Base-by-base conservation (phyloP, 495 filamentous ascomycete species). In the Oleoguttula mirabilis region DNA sequence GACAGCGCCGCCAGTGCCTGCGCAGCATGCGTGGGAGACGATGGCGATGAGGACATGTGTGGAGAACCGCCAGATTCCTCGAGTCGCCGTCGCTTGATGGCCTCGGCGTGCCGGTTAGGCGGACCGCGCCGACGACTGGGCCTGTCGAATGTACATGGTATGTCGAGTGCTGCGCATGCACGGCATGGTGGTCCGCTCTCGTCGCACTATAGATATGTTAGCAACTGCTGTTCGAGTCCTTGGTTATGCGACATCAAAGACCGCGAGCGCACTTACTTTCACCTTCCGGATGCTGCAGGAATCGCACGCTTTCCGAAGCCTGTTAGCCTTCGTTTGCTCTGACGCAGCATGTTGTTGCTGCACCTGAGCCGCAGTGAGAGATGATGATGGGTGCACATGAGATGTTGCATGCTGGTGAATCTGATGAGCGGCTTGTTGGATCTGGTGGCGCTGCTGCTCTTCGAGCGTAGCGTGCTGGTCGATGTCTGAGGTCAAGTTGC, bases 251-350 rank as follows among this genome's bases (percentile, higher is more conserved):
- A n/a, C n/a, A n/a, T n/a, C n/a, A 28, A 28, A 28, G 7, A 21
- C 32, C 16, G 8, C 32, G 32, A 7, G 32, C 32, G 7, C 7
- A 35, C n/a, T 28, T n/a, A 85, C 82, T 75, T 88, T 90, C 21
- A 90, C 82, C 56, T 90, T 90, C 23, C 84, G 76, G 50, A 80
- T 74, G 52, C 80, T 86, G 60, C 84, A 90, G 63, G 80, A 79
- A 60, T 90, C 84, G 59, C 84, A 90, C 16, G 84, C 84, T 56
- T 84, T 82, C 32, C 79, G 76, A 40, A 88, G 64, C 40, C 84
- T 66, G 32, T 69, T 76, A 34, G 48, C 39, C 38, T 63, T 64
- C 32, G 32, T 7, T 7, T 50, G 42, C 8, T 47, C 30, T 24
- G 33, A 46, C 6, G 50, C 40, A 1, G 44, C 23, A 20, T 42